A percentile compares a stretch with the other conserved stretches of the same genome.
These are phyloP conservation scores for Paecilomyces dactylethromorphus DNA, from an alignment of 2,329 filamentous ascomycete species.

Conservation along the genomic window DNA sequence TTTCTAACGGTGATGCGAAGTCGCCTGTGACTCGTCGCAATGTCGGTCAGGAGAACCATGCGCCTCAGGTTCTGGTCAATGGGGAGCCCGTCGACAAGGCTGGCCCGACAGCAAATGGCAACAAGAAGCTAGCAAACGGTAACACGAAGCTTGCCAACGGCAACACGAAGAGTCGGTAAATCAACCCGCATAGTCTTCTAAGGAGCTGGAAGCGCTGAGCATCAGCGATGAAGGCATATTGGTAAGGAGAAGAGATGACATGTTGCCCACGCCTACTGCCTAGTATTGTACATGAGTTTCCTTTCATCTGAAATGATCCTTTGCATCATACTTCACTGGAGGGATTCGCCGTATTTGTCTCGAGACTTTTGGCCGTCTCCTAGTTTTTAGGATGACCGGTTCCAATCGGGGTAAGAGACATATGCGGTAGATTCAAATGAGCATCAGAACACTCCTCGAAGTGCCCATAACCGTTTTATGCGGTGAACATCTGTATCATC, in stretches of 20 bases:
- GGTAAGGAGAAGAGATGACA: background rate
- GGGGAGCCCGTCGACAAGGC: slow-evolving; percentile 27
- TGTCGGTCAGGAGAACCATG: slow-evolving; percentile 21
- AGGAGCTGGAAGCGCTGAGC: background rate
- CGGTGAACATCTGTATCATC: background rate
- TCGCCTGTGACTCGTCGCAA: slow-evolving; percentile 15
- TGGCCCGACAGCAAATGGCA: slow-evolving; percentile 15
- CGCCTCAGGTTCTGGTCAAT: slow-evolving; percentile 33
- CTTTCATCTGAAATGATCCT: slow-evolving; percentile 1
- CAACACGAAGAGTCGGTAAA: slow-evolving; percentile 15
- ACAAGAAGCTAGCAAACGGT: slow-evolving; percentile 16
- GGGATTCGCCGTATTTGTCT: background rate
- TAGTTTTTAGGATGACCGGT: background rate
- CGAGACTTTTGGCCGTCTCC: background rate
- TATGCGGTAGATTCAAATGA: background rate
- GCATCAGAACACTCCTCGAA: slow-evolving; percentile 1
- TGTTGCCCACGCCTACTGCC: slow-evolving; percentile 5
- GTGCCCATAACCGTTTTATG: slow-evolving; percentile 4
- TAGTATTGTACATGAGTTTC: slow-evolving; percentile 2
- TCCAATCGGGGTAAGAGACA: background rate
- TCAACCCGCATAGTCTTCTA: background rate
- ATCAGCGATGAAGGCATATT: background rate
- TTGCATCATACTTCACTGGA: background rate
- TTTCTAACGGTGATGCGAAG: slow-evolving; percentile 20
- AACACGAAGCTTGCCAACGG: slow-evolving; percentile 19